Base-by-base conservation (phyloP, 1,139 yeast species). In the Ashbya aceris region DNA sequence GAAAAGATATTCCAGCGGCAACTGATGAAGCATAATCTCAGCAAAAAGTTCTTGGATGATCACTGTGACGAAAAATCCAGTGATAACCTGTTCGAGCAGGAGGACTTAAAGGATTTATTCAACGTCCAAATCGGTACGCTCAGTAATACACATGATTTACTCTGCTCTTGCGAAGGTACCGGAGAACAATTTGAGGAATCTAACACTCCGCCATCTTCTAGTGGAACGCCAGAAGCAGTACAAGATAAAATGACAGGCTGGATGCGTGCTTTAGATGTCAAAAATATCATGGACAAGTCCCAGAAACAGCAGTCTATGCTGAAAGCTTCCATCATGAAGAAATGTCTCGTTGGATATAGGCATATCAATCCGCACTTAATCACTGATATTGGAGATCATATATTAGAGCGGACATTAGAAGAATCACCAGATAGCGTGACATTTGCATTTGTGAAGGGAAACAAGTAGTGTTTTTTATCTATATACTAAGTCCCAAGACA, bases 1-100 rank as follows among this genome's bases (percentile, higher is more conserved):
- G 99, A 91, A 58, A 91, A 91, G 64, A 87, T 91, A 5, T 80
- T 83, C 49, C 97, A 91, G 61, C 70, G 99, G n/a, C 98, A 91
- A 58, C 67, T 87, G 45, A 80, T 86, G 70, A 91, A 93, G 60
- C 77, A 70, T 46, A 89, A 82, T 42, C 64, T 91, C 41, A 84
- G 96, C 39, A 82, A 82, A 46, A 79, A 79, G 49, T 83, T 91
- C 54, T 66, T 91, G 51, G 91, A 83, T 54, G 58, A 52, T 38
- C 40, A 42, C 9, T 44, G 39, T 10, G 68, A 69, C 39, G 69
- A 69, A 33, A 67, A 66, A 10, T 64, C 72, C 0, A 68, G 65
- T 37, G 74, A 71, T 45, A 72, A 73, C 48, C 68, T 79, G 1
- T 83, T 83, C 55, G 77, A 74, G 40, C 63, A 69, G 40, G 71